Evolutionary conservation across 2,329 filamentous ascomycete genomes (phyloP), one percentile per base, ranked within the genome.

Genomic region (Emergomyces africanus): DNA sequence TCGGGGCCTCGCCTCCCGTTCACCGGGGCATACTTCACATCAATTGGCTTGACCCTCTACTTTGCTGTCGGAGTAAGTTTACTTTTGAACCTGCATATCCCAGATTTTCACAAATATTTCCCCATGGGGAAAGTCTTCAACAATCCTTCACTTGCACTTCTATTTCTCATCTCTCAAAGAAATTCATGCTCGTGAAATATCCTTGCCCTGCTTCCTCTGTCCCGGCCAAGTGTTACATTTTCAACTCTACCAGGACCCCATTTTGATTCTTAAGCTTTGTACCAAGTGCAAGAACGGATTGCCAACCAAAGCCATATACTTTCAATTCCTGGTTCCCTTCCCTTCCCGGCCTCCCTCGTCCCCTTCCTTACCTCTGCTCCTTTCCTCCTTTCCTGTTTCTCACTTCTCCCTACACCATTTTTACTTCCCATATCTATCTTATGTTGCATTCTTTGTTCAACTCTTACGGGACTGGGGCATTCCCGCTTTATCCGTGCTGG

Each of bases 1-100:
- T 97, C 92, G 59, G 83, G 86, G 58, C 81, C 90, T 67, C 84
- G 94, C 66, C 78, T 97, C 62, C 94, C 94, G 3, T 97, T 97
- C 71, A 96, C 92, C 35, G 88, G 87, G 50, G 88, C 90, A 61
- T 97, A 97, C 78, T 96, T 97, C 77, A 90, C 91, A 57, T 94
- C 90, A 63, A 96, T 97, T 69, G 82, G 79, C 51, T 76, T 97
- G 70, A 97, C 94, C 12, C 80, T 97, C 30, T 95, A 92, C 74
- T 96, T 96, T 75, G 87, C 91, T 59, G 78, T 96, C 67, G 90
- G 90, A 69, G 92, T 96, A 81, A 83, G 89, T 87, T 30, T 53
- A 46, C 57, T 51, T 37, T 48, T 62, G 37, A 41, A 51, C 56
- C 41, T 55, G 59, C 55, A 59, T 61, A 64, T 41, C 58, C 61